phyloP scores from a whole-genome alignment of 2,329 filamentous ascomycete genomes.

The Claviceps maximensis region DNA sequence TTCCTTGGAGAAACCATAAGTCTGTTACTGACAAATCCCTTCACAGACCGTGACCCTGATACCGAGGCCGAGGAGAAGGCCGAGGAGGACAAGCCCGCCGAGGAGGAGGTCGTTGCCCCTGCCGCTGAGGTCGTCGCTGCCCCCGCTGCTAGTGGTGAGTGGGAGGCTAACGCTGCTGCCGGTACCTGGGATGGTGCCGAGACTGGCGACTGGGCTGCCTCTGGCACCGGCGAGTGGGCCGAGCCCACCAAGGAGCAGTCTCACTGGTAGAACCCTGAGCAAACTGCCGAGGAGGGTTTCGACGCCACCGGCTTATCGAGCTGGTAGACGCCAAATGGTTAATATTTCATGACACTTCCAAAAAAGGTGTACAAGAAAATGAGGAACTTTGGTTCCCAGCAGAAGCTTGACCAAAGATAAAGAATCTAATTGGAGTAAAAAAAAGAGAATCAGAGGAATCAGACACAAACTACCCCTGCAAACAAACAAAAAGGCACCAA shows the following conservation, averaged over 20 bases:
- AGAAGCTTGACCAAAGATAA: neutral
- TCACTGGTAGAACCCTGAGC: conserved; percentile 33
- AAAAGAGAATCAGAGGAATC: neutral
- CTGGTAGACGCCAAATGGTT: conserved; percentile 8
- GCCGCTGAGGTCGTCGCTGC: conserved; percentile 70
- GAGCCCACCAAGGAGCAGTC: conserved; percentile 38
- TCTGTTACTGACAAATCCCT: conserved; percentile 7
- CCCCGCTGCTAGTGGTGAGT: conserved; percentile 53
- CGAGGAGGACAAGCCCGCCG: conserved; percentile 78
- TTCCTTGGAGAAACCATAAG: neutral
- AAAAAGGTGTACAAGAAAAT: neutral
- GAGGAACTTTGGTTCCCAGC: neutral
- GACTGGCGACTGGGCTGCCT: conserved; percentile 51
- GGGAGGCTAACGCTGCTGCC: conserved; percentile 66
- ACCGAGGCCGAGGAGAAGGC: conserved; percentile 98
- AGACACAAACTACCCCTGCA: neutral
- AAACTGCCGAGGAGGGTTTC: conserved; percentile 6
- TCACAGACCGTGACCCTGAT: conserved; percentile 85
- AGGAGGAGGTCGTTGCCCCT: conserved; percentile 69
- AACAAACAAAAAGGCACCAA: neutral
- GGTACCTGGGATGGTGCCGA: conserved; percentile 43
- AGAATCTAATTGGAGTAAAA: neutral
- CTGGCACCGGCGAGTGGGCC: conserved; percentile 56
- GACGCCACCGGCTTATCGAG: neutral
- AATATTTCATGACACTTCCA: neutral